phyloP scores from a whole-genome alignment of 371 early-diverging fungal genomes.

The Apophysomyces elegans region DNA sequence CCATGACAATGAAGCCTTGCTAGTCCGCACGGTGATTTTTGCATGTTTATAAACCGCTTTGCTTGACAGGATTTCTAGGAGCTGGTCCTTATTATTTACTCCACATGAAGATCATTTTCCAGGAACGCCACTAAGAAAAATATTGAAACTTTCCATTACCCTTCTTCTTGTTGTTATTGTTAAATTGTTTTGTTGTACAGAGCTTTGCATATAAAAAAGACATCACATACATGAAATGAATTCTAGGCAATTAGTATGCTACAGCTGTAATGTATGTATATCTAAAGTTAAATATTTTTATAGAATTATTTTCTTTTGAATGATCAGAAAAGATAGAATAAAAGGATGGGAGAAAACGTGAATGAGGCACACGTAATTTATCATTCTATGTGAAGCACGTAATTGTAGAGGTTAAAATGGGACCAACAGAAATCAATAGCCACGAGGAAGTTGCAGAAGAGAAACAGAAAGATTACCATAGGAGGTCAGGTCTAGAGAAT shows the following conservation, averaged over 20 bases:
- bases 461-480: conserved; percentile 13
- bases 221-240: conserved; percentile 1
- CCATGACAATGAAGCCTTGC: not conserved
- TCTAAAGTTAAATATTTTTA: no score
- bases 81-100: not conserved
- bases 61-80: conserved; percentile 2
- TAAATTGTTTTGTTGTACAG: not conserved
- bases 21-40: not conserved
- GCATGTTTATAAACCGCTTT: conserved; percentile 6
- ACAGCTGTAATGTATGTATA: no score
- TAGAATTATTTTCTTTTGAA: no score
- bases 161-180: not conserved
- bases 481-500: conserved; percentile 10
- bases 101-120: not conserved
- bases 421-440: conserved; percentile 5
- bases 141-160: not conserved
- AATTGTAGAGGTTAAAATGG: not conserved
- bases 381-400: not conserved
- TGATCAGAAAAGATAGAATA: not conserved
- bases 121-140: not conserved
- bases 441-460: conserved; percentile 6
- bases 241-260: no score
- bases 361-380: not conserved
- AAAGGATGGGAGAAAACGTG: conserved; percentile 1
- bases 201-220: no score